These are phyloP conservation scores for Acanthamoeba lenticulata DNA, from an alignment of 208 protist species.

Conservation along the genomic window DNA sequence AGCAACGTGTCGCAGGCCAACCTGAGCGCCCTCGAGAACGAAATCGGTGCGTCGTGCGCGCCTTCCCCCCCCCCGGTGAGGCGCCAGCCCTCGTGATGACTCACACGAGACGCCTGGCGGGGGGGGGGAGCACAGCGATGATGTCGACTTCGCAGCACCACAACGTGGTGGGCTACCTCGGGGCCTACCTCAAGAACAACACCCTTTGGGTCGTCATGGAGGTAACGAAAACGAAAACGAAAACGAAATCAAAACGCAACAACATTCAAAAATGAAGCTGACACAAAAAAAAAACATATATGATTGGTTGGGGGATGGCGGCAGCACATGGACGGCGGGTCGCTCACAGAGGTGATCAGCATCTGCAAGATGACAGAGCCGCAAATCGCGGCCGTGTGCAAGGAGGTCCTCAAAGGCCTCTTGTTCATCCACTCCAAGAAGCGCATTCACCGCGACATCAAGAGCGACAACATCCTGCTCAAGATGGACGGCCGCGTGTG, in stretches of 20 bases:
- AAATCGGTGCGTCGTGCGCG: neutral
- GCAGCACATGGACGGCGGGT: slow-evolving; percentile 60
- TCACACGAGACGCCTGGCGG: neutral
- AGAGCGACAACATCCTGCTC: slow-evolving; percentile 64
- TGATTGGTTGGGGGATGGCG: neutral
- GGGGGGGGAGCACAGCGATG: neutral
- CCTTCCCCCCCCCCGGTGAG: neutral
- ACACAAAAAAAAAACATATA: no score
- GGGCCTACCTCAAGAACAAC: slow-evolving; percentile 25
- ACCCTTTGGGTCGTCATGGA: slow-evolving; percentile 14
- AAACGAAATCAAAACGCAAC: no score
- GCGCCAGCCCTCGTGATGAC: neutral
- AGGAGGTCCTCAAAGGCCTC: slow-evolving; percentile 43
- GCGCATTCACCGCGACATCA: slow-evolving; percentile 51
- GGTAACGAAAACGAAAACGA: no score
- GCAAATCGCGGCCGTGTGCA: slow-evolving; percentile 58
- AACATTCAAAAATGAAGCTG: no score
- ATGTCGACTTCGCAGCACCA: slow-evolving; percentile 39
- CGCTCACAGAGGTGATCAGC: slow-evolving; percentile 45
- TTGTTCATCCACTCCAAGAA: neutral
- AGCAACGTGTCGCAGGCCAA: slow-evolving; percentile 26
- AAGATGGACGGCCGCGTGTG: slow-evolving; percentile 28
- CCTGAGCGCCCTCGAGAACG: neutral
- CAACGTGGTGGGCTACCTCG: slow-evolving; percentile 34
- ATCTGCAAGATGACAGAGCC: slow-evolving; percentile 59